These are phyloP conservation scores for Trichosporon coremiiforme DNA, from an alignment of 1,284 basidiomycete species.

Conservation along the genomic window DNA sequence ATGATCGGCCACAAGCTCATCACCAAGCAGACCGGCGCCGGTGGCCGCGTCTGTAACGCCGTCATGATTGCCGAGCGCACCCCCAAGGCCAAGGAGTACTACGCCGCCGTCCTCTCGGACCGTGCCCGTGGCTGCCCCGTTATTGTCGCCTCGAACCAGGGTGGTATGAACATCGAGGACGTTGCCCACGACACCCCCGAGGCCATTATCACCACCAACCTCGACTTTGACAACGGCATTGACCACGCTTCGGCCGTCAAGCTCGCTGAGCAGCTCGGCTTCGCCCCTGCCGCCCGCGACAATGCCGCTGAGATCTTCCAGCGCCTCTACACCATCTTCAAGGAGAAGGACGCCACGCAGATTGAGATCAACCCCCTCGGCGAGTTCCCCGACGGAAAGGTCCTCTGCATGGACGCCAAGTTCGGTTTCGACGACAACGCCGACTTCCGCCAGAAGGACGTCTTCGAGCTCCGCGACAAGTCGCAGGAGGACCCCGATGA, in stretches of 20 bases:
- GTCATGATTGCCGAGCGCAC: constrained; percentile 98
- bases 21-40: constrained; percentile 97
- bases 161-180: constrained; percentile 99
- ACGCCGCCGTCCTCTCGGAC: constrained; percentile 96
- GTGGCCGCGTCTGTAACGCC: constrained; percentile 90
- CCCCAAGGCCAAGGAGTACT: constrained; percentile 95
- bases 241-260: constrained; percentile 70
- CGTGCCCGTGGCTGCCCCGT: constrained; percentile 86
- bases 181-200: constrained; percentile 95
- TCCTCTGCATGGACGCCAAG: constrained; percentile 99
- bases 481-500: constrained; percentile 97
- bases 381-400: constrained; percentile 88
- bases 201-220: constrained; percentile 94
- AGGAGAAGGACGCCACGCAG: constrained; percentile 98
- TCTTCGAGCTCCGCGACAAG: constrained; percentile 87
- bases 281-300: constrained; percentile 72
- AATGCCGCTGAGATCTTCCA: constrained; percentile 90
- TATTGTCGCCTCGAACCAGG: constrained; percentile 89
- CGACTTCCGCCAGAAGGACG: constrained; percentile 91
- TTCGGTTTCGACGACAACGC: constrained; percentile 99
- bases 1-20: constrained; percentile 97
- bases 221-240: constrained; percentile 84
- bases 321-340: constrained; percentile 95
- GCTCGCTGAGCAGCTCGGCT: constrained; percentile 88
- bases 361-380: constrained; percentile 99